Evolutionary conservation across 306 rosid genomes (phyloP).

Genomic region (Quercus suber): DNA sequence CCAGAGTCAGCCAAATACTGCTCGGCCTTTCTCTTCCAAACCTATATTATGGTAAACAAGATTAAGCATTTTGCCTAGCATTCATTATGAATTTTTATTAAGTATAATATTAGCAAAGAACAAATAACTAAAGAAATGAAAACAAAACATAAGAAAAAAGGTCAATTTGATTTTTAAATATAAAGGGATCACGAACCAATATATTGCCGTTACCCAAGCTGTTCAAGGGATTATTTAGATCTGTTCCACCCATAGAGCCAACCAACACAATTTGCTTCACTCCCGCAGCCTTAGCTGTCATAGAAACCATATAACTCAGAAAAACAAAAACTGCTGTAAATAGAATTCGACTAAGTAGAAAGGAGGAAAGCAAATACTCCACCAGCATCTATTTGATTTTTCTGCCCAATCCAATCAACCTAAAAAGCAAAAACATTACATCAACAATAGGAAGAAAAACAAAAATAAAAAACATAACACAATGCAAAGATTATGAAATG

Average conservation of each 20-base stretch:
- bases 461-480: neutral
- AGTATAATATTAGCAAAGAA: neutral
- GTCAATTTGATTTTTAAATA: neutral
- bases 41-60: conserved; percentile 33
- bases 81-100: neutral
- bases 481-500: neutral
- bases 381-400: conserved; percentile 94
- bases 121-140: neutral
- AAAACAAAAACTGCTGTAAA: neutral
- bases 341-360: conserved; percentile 5
- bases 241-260: conserved; percentile 97
- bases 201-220: conserved; percentile 86
- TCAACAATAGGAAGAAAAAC: neutral
- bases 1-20: conserved; percentile 93
- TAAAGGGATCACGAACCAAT: conserved; percentile 58
- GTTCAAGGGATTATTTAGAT: conserved; percentile 73
- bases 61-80: neutral
- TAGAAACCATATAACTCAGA: conserved; percentile 11
- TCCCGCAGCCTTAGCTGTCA: conserved; percentile 88
- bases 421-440: conserved; percentile 28
- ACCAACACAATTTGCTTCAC: conserved; percentile 93
- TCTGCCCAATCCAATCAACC: conserved; percentile 99
- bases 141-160: conserved; percentile 2
- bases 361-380: conserved; percentile 4
- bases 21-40: conserved; percentile 99